A percentile compares a stretch with the other conserved stretches of the same genome.
Conservation (phyloP, 2,329 filamentous ascomycete species). For the Colletotrichum sidae region DNA sequence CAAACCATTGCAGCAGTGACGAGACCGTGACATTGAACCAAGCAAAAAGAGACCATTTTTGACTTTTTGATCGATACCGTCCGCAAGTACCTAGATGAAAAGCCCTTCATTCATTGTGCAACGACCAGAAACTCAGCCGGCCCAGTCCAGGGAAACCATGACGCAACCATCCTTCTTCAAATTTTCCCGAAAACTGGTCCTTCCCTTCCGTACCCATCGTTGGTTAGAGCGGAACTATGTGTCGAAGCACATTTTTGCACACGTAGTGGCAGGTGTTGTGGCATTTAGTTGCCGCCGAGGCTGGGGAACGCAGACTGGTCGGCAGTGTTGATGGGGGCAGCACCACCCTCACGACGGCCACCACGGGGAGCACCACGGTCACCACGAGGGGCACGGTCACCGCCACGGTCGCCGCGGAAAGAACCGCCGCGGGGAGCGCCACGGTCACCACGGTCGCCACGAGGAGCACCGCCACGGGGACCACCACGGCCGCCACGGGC, state of each 20-base stretch:
- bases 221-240: constrained; percentile 37
- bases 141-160: constrained; percentile 37
- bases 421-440: constrained; percentile 58
- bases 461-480: constrained; percentile 63
- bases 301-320: constrained; percentile 71
- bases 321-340: constrained; percentile 65
- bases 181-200: constrained; percentile 36
- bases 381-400: constrained; percentile 50
- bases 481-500: constrained; percentile 64
- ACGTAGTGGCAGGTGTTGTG: constrained; percentile 32
- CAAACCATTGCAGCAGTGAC: not conserved
- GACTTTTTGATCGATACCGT: constrained; percentile 38
- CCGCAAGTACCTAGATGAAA: constrained; percentile 37
- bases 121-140: constrained; percentile 38
- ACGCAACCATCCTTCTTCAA: constrained; percentile 36
- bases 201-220: constrained; percentile 36
- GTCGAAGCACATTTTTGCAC: constrained; percentile 35
- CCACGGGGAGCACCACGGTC: constrained; percentile 56
- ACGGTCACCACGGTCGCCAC: constrained; percentile 57
- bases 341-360: constrained; percentile 56
- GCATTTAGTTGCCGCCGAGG: constrained; percentile 65
- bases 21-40: constrained; percentile 22
- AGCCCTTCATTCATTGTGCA: constrained; percentile 39
- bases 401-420: constrained; percentile 48
- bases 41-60: constrained; percentile 38